Base-by-base conservation (phyloP, 352 stramenopile genomes). In the Peronospora belbahrii region DNA sequence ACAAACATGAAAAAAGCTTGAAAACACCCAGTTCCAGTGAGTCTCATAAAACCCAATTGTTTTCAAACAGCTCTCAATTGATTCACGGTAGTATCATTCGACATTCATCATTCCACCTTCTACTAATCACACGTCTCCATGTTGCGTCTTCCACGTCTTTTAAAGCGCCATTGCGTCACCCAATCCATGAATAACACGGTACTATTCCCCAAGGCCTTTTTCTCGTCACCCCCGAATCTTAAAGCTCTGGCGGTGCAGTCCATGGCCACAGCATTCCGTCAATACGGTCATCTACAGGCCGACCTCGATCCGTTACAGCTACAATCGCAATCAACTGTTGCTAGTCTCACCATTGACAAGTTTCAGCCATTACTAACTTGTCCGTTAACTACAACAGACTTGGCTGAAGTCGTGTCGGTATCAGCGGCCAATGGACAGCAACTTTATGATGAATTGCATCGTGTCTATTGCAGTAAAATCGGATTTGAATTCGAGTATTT, bases 401-500 rank as follows among this genome's bases (percentile, higher is more conserved):
- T 76, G 30, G 25, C 7, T 0, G 44, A 27, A 3, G 48, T 67
- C 14, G 42, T 73, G 15, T 58, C 67, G 1, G 20, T 66, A 3
- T 17, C 56, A 11, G 58, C 46, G 0, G 19, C 49, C 6, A 74
- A 48, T 13, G 72, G 73, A 7, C 59, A 82, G 25, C 54, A 70
- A 24, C 55, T 80, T 23, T 89, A 85, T 57, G 67, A 83, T 9
- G 57, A 78, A 32, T 47, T 92, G 23, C 64, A 70, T 15, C 49
- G 54, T 10, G 57, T 66, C 14, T 94, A 94, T 54, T 89, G 76
- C 52, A 70, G 79, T 22, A 85, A 87, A 53, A 82, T 87, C 8
- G 79, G 81, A 22, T 84, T 83, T 45, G 80, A 94, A 62, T 89
- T 89, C 51, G 65, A 85, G 63, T 65, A 93, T 53, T 28, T 91